Evolutionary conservation across 768 basidiomycete genomes (phyloP).

Genomic region (Tricholoma terreum): DNA sequence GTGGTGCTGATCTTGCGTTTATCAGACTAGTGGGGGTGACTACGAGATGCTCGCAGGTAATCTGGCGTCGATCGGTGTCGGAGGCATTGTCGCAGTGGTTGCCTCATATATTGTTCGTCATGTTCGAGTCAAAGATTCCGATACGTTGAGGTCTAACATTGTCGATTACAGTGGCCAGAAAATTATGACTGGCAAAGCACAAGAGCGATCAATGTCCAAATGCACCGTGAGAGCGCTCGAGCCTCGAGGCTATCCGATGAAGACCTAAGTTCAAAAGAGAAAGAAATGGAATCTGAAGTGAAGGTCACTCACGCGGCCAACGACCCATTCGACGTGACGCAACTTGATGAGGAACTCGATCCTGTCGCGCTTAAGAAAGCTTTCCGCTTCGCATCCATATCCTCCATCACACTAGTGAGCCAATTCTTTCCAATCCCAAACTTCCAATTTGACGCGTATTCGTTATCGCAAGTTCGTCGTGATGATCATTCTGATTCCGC

Average conservation of each 20-base stretch:
- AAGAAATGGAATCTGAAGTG: slow-evolving; percentile 18
- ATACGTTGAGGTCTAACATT: background rate
- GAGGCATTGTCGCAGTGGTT: slow-evolving; percentile 69
- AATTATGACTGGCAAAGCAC: slow-evolving; percentile 80
- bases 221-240: background rate
- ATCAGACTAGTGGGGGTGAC: slow-evolving; percentile 50
- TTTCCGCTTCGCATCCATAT: slow-evolving; percentile 77
- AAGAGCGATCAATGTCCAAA: slow-evolving; percentile 64
- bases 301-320: slow-evolving; percentile 28
- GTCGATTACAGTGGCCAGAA: slow-evolving; percentile 60
- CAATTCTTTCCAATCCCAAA: background rate
- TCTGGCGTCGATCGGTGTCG: slow-evolving; percentile 78
- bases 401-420: slow-evolving; percentile 64
- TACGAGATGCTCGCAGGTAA: slow-evolving; percentile 84
- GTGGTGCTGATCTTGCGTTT: background rate
- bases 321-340: slow-evolving; percentile 34
- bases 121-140: background rate
- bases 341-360: slow-evolving; percentile 55
- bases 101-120: slow-evolving; percentile 60
- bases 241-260: slow-evolving; percentile 23
- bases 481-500: slow-evolving; percentile 71
- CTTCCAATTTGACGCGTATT: background rate
- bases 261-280: slow-evolving; percentile 32
- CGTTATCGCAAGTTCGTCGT: slow-evolving; percentile 45
- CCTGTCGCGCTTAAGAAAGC: slow-evolving; percentile 65